A percentile compares a stretch with the other conserved stretches of the same genome.
Conservation (phyloP, 768 basidiomycete genomes). For the Pleurotus cornucopiae region DNA sequence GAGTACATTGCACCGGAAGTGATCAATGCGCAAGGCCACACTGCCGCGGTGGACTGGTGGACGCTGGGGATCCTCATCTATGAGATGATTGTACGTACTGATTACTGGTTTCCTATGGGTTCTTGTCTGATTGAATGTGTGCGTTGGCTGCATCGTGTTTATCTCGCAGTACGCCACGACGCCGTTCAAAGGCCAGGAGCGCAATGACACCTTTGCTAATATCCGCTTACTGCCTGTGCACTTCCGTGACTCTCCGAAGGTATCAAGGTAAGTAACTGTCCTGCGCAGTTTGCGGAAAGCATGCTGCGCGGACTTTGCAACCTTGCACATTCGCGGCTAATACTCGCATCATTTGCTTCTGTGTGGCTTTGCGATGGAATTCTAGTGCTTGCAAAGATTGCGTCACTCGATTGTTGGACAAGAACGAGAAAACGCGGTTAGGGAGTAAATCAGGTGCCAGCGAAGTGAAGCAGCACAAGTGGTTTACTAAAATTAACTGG, state of each 20-base stretch:
- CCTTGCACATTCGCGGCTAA: conserved; percentile 17
- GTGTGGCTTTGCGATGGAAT: conserved; percentile 12
- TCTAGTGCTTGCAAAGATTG: conserved; percentile 88
- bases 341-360: conserved; percentile 12
- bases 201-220: conserved; percentile 94
- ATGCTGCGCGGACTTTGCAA: conserved; percentile 6
- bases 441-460: conserved; percentile 94
- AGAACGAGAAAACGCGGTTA: conserved; percentile 82
- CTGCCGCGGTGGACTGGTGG: conserved; percentile 99
- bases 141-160: conserved; percentile 12
- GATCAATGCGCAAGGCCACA: conserved; percentile 93
- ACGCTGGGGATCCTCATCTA: conserved; percentile 97
- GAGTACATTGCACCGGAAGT: conserved; percentile 99
- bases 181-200: conserved; percentile 95
- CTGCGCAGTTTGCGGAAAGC: conserved; percentile 17
- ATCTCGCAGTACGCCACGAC: conserved; percentile 86
- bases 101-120: conserved; percentile 32
- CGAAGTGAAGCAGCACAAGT: conserved; percentile 98
- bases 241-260: conserved; percentile 83
- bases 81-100: conserved; percentile 91
- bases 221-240: conserved; percentile 82
- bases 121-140: conserved; percentile 13
- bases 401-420: conserved; percentile 83
- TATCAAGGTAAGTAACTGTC: conserved; percentile 54
- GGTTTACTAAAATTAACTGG: conserved; percentile 97